Percentiles rank a stretch among this genome's conserved stretches.
These are phyloP conservation scores for Auriscalpium orientale DNA, from an alignment of 768 basidiomycete species.

Conservation along the genomic window DNA sequence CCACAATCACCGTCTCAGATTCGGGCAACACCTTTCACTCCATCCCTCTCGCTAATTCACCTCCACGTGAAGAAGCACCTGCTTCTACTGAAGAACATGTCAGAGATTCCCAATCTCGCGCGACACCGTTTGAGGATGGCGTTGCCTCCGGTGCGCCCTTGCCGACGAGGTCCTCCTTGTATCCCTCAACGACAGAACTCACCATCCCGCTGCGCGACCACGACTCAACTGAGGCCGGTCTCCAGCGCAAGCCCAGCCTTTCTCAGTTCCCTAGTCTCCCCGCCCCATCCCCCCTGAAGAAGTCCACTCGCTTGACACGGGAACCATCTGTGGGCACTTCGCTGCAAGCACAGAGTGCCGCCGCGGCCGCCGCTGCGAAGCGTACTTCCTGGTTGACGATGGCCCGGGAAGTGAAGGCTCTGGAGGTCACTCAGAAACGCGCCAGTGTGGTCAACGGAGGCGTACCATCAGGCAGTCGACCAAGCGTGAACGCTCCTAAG, in stretches of 20 bases:
- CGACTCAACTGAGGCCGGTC: constrained; percentile 17
- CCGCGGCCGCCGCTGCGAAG: constrained; percentile 41
- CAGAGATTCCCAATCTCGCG: not conserved
- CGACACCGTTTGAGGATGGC: constrained; percentile 17
- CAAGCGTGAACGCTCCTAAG: not conserved
- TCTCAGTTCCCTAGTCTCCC: constrained; percentile 57
- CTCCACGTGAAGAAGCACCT: not conserved
- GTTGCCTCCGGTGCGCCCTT: constrained; percentile 9
- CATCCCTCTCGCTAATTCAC: constrained; percentile 31
- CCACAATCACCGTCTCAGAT: constrained; percentile 18
- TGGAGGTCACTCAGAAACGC: constrained; percentile 23
- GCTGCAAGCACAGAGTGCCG: constrained; percentile 24
- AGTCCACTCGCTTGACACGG: constrained; percentile 47
- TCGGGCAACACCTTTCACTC: constrained; percentile 31
- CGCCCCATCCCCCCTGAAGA: constrained; percentile 60
- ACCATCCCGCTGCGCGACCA: constrained; percentile 30
- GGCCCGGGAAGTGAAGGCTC: constrained; percentile 60
- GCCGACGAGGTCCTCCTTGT: constrained; percentile 10
- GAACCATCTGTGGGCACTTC: constrained; percentile 29
- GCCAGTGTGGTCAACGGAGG: constrained; percentile 11
- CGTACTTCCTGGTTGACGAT: constrained; percentile 79
- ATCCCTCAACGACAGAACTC: constrained; percentile 20
- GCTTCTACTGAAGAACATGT: not conserved
- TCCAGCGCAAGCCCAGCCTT: constrained; percentile 32
- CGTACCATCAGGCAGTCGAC: not conserved